Base-by-base conservation (phyloP, 2,329 filamentous ascomycete species). In the Diaporthe sp. region DNA sequence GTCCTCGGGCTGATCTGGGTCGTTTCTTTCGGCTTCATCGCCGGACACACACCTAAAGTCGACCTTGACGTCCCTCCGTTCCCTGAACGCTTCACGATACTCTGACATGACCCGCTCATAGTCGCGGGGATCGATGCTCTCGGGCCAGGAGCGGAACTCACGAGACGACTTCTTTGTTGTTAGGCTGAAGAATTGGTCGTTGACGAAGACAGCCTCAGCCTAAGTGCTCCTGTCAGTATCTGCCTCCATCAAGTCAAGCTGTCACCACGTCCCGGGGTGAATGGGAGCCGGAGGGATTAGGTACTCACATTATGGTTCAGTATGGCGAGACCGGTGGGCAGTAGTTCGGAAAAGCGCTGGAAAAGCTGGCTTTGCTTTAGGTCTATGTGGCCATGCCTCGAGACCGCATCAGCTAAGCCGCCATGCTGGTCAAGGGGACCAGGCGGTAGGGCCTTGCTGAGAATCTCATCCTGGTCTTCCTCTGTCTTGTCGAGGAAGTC, bases 121-220 rank as follows among this genome's bases (percentile, higher is more conserved):
- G 7, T 73, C 71, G 42, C 71, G 71, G 22, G 71, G 71, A 28
- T 73, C 71, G 25, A 73, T 65, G n/a, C 71, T 73, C 58, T 73
- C 71, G 15, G 71, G 71, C 71, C 71, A 73, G 28, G 71, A 73
- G 17, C 71, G 71, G 8, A 73, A 73, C 28, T 73, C 71, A 4
- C 61, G 71, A 13, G 58, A 65, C 10, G 34, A 46, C 37, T 73
- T 73, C 28, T 73, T 73, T 9, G 71, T 73, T 19, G 71, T 73
- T 1, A 73, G 28, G 25, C 51, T 53, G 5, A 73, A 73, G 4
- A 73, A 73, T n/a, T 73, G 71, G 49, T 73, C 71, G 28, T 73
- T 73, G 34, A 73, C 71, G 28, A 73, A 73, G 10, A 73, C 17
- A 34, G 71, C 71, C 51, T 73, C 46, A 19, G 71, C 71, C 71